These are phyloP conservation scores for Fonsecaea pugnacius DNA, from an alignment of 2,329 filamentous ascomycete species.

Conservation along the genomic window DNA sequence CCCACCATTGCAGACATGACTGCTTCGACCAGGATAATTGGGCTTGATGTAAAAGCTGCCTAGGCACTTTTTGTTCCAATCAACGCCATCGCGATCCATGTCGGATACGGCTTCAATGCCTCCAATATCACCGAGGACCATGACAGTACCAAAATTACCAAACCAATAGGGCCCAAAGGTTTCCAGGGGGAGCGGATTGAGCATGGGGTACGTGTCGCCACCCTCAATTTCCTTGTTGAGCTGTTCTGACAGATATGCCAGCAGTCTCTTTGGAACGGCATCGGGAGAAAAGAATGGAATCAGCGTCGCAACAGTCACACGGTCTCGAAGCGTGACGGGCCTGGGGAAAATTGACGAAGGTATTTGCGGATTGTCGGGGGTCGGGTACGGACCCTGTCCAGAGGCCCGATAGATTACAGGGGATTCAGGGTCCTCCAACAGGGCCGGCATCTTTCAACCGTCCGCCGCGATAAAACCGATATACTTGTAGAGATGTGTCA, in stretches of 20 bases:
- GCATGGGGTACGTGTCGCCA: conserved; percentile 90
- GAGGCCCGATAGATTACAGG: conserved; percentile 72
- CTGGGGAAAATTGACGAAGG: conserved; percentile 72
- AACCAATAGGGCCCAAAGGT: conserved; percentile 87
- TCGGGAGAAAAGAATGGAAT: conserved; percentile 78
- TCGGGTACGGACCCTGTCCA: conserved; percentile 68
- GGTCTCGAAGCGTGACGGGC: conserved; percentile 80
- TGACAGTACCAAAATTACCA: conserved; percentile 84
- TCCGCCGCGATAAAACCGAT: conserved; percentile 19
- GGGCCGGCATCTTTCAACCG: conserved; percentile 67
- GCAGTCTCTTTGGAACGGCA: conserved; percentile 74
- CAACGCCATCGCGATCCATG: conserved; percentile 60
- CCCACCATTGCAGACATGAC: conserved; percentile 79
- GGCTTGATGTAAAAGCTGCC: conserved; percentile 95
- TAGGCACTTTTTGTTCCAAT: conserved; percentile 81
- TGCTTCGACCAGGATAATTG: conserved; percentile 88
- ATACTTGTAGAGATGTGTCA: not conserved
- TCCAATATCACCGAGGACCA: conserved; percentile 78
- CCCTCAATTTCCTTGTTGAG: conserved; percentile 89
- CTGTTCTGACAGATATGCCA: conserved; percentile 79
- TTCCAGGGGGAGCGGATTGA: conserved; percentile 72
- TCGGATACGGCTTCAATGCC: conserved; percentile 59
- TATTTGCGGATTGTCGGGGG: conserved; percentile 64
- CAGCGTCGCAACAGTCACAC: conserved; percentile 80
- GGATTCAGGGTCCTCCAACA: conserved; percentile 75